Percentiles rank a stretch among this genome's conserved stretches.
These are phyloP conservation scores for Aspergillus ochraceus DNA, from an alignment of 2,329 filamentous ascomycete species.

Conservation along the genomic window DNA sequence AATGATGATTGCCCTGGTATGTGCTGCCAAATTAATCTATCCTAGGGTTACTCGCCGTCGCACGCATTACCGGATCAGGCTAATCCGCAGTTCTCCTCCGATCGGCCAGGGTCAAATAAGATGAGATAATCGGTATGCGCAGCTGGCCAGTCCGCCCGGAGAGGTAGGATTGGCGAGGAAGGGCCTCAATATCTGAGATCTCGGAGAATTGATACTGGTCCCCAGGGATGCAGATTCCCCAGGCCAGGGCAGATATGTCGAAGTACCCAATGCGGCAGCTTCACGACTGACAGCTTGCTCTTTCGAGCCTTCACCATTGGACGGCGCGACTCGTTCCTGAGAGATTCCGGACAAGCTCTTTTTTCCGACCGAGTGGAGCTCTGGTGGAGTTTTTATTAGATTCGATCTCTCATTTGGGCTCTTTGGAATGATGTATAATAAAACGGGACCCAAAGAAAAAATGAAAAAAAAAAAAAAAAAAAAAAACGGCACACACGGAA, in stretches of 20 bases:
- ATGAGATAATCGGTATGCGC: not conserved
- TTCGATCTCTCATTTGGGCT: constrained; percentile 31
- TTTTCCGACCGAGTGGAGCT: constrained; percentile 34
- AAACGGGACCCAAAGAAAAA: constrained; percentile 7
- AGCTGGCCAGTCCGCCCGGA: not conserved
- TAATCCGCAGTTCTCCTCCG: not conserved
- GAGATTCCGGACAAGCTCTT: constrained; percentile 26
- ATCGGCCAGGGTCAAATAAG: not conserved
- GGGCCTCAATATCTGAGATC: too few species aligned
- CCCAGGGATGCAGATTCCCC: not conserved
- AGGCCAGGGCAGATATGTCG: not conserved
- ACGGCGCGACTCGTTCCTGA: constrained; percentile 11
- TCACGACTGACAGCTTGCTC: constrained; percentile 2
- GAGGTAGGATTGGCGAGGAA: not conserved
- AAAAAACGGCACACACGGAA: constrained; percentile 15
- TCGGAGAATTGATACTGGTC: not conserved
- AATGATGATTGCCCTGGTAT: not conserved
- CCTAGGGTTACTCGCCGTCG: not conserved
- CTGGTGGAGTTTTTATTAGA: constrained; percentile 31
- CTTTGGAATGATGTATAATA: constrained; percentile 20
- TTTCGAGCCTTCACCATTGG: not conserved
- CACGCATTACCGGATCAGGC: not conserved
- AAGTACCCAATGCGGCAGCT: not conserved
- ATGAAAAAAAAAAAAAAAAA: constrained; percentile 13
- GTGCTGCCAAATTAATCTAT: not conserved